Evolutionary conservation across 139 green algal genomes (phyloP), one percentile per base, ranked within the genome.

Genomic region (Chlamydomonas sp.): DNA sequence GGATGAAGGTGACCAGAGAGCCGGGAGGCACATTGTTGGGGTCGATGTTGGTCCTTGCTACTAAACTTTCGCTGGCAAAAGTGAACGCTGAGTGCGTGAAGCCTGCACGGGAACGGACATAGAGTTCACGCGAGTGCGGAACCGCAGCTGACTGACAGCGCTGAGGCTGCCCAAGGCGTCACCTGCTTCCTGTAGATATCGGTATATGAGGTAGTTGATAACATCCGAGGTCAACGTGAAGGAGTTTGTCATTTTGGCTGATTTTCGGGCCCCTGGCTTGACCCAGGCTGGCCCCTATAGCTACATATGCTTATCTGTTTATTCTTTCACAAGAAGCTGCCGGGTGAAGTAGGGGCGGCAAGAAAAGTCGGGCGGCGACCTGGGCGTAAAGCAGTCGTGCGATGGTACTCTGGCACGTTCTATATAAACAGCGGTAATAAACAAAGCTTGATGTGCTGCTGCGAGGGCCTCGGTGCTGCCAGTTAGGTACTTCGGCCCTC

Each of bases 131-230:
- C 66, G 49, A 31, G 77, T 61, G n/a, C 17, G 59, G 49, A 49
- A 69, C 58, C 12, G 69, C 59, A 79, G 57, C 6, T 60, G 18
- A 5, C 8, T 63, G 31, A 63, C 18, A 14, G 60, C n/a, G 63
- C 57, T 2, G 18, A 72, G 49, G 63, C 6, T 71, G 66, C 6
- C 0, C 67, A 73, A 31, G 49, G 7, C 1, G 9, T 49, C 79
- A 98, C 97, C 96, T 86, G 94, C 95, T 88, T 99, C 97, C 80
- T 98, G 94, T 14, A 99, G 89, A 86, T 99, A 99, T 16, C 97
- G 91, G 83, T 97, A 99, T 4, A 99, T 95, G 1, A 99, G 89
- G 87, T 97, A 99, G 90, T 99, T 99, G 59, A 99, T 90, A 67
- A 99, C 96, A 63, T 99, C 95, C 64, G 77, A 89, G 0, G 89